Conservation (phyloP, 331 rosid species). For the Stylosanthes scabra region DNA sequence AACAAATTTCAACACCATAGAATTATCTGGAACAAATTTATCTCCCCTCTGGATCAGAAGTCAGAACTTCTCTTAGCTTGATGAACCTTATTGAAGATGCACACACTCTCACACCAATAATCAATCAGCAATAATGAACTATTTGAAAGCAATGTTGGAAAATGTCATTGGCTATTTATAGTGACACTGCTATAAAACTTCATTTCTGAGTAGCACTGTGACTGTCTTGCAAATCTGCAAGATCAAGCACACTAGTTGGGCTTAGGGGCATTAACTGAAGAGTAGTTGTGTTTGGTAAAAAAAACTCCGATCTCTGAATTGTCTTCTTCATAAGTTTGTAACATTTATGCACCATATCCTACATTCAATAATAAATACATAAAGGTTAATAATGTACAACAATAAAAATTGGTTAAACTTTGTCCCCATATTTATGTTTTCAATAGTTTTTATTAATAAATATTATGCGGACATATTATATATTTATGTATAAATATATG, state of each 20-base stretch:
- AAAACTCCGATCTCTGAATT: slow-evolving; percentile 21
- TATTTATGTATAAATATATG: too few relatives aligned
- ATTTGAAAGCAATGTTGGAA: background rate
- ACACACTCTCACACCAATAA: slow-evolving; percentile 40
- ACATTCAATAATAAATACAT: background rate
- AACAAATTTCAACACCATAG: background rate
- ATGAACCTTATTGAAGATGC: slow-evolving; percentile 6
- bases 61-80: background rate
- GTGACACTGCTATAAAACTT: slow-evolving; percentile 7
- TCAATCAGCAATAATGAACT: slow-evolving; percentile 8
- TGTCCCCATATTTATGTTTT: too few relatives aligned
- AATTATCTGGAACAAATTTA: background rate
- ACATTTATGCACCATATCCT: slow-evolving; percentile 56
- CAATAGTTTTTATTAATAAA: too few relatives aligned
- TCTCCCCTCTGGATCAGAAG: too few relatives aligned
- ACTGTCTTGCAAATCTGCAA: slow-evolving; percentile 36
- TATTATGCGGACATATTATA: too few relatives aligned
- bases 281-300: background rate
- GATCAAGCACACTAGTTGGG: slow-evolving; percentile 46
- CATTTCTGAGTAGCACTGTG: slow-evolving; percentile 10
- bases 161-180: background rate
- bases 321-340: slow-evolving; percentile 44
- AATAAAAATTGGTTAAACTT: too few relatives aligned
- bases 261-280: slow-evolving; percentile 35
- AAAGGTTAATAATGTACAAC: background rate